Conservation (phyloP, 2,329 filamentous ascomycete genomes). For the Aspergillus hiratsukae region DNA sequence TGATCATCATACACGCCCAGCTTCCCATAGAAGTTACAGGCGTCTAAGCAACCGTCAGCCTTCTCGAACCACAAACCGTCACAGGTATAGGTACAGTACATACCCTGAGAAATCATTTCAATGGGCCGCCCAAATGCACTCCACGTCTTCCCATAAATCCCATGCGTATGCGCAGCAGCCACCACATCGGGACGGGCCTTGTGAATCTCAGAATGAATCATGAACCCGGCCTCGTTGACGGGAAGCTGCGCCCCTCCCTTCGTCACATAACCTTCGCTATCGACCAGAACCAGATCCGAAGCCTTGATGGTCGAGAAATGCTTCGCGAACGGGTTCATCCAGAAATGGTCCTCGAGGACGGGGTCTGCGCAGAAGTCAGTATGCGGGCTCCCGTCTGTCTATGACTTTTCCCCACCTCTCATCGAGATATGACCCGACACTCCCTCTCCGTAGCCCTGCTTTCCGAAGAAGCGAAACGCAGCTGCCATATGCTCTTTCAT, state of each 20-base stretch:
- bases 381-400: neutral
- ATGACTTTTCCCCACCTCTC: constrained; percentile 21
- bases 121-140: constrained; percentile 56
- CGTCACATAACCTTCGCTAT: constrained; percentile 37
- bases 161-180: constrained; percentile 57
- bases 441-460: constrained; percentile 38
- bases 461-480: constrained; percentile 40
- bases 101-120: constrained; percentile 59
- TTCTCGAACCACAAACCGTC: neutral
- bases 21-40: constrained; percentile 37
- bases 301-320: constrained; percentile 41
- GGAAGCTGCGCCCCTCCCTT: constrained; percentile 38
- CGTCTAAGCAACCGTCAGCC: constrained; percentile 21
- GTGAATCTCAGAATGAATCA: constrained; percentile 59
- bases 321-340: constrained; percentile 39
- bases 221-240: constrained; percentile 49
- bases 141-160: constrained; percentile 58
- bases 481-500: constrained; percentile 48
- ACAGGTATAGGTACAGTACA: neutral
- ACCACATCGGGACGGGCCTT: constrained; percentile 55
- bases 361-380: constrained; percentile 22
- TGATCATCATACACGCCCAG: constrained; percentile 37
- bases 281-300: constrained; percentile 39
- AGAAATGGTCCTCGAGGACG: constrained; percentile 36
- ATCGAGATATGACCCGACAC: constrained; percentile 42